These are phyloP conservation scores for Stenogyne calaminthoides DNA, from an alignment of 305 asterid species.

Conservation along the genomic window DNA sequence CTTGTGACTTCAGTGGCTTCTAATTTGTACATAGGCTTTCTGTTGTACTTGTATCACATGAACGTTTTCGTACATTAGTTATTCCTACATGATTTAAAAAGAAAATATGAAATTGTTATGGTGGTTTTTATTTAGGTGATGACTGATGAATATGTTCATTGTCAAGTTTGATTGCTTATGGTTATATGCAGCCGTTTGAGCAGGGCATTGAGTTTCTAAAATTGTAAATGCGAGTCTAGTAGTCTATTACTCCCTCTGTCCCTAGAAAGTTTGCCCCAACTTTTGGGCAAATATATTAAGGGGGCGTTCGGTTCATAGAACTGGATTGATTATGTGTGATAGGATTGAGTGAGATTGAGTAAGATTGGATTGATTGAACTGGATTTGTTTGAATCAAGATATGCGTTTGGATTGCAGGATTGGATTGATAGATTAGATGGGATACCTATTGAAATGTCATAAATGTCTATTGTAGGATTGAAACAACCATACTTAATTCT, in stretches of 20 bases:
- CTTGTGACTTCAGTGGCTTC: constrained; percentile 22
- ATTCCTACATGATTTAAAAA: not conserved
- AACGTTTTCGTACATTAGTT: constrained; percentile 35
- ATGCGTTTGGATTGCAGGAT: too few species aligned
- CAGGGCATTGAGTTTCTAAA: not conserved
- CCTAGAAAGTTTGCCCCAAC: too few species aligned
- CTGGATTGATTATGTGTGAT: too few species aligned
- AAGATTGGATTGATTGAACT: too few species aligned
- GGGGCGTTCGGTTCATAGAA: too few species aligned
- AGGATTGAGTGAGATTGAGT: too few species aligned
- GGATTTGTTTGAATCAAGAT: too few species aligned
- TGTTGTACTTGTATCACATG: constrained; percentile 43
- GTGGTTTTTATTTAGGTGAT: not conserved
- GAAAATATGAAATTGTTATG: not conserved
- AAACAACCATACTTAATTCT: too few species aligned
- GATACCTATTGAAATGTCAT: too few species aligned
- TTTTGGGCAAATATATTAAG: too few species aligned
- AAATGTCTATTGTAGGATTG: too few species aligned
- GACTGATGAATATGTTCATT: not conserved
- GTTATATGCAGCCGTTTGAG: not conserved
- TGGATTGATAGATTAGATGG: too few species aligned
- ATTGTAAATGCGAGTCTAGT: not conserved
- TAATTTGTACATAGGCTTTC: constrained; percentile 48
- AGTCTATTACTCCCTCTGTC: not conserved
- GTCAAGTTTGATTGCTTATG: not conserved